Evolutionary conservation across 2,329 filamentous ascomycete genomes (phyloP).

Genomic region (Proliferodiscus dingleyae): DNA sequence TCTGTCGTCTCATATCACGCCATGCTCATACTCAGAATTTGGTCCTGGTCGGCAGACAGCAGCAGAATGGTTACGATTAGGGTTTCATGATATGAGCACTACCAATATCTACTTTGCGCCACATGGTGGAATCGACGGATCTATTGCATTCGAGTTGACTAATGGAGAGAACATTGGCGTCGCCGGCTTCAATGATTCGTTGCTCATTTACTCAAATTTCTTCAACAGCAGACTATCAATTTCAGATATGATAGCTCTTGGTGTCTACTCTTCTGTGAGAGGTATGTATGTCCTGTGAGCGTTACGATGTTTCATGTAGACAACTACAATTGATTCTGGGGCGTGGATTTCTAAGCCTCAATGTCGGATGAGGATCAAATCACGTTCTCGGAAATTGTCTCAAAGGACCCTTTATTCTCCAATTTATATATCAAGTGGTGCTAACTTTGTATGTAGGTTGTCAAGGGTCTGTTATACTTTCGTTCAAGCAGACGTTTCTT

Average conservation of each 20-base stretch:
- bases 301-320: no score
- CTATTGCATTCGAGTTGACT: constrained; percentile 53
- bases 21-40: constrained; percentile 49
- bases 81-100: constrained; percentile 59
- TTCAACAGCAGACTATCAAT: constrained; percentile 47
- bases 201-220: constrained; percentile 50
- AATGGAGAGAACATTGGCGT: constrained; percentile 54
- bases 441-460: no score
- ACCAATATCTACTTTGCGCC: constrained; percentile 41
- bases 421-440: no score
- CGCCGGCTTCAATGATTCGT: constrained; percentile 48
- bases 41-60: constrained; percentile 53
- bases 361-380: no score
- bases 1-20: constrained; percentile 52
- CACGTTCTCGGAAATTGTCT: no score
- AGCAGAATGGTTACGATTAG: constrained; percentile 57
- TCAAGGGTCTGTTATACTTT: no score
- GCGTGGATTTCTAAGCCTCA: no score
- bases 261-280: constrained; percentile 53
- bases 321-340: no score
- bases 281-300: constrained; percentile 56
- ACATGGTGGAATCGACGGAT: constrained; percentile 53
- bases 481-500: no score
- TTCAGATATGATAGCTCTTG: constrained; percentile 54
- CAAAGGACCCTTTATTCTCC: no score